These are phyloP conservation scores for Singerocomus rubriflavus DNA, from an alignment of 1,284 basidiomycete species.

Conservation along the genomic window DNA sequence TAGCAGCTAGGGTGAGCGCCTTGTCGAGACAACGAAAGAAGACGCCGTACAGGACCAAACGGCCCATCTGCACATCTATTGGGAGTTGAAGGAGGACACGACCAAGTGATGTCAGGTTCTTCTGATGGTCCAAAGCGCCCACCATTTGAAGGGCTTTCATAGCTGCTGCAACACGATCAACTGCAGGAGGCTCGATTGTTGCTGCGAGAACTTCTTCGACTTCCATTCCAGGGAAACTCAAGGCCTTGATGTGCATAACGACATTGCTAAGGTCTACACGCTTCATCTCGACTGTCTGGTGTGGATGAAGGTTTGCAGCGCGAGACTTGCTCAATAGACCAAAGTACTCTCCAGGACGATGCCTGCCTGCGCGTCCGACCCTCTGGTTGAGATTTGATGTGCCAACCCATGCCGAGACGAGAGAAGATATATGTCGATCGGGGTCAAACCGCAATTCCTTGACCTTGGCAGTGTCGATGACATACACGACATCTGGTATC, in stretches of 20 bases:
- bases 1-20: conserved; percentile 86
- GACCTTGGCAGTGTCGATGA: conserved; percentile 86
- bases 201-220: conserved; percentile 86
- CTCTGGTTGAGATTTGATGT: conserved; percentile 93
- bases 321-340: conserved; percentile 75
- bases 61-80: conserved; percentile 87
- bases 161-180: conserved; percentile 77
- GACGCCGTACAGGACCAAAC: conserved; percentile 86
- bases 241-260: conserved; percentile 97
- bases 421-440: conserved; percentile 79
- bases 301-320: conserved; percentile 64
- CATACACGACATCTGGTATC: conserved; percentile 95
- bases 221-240: conserved; percentile 85
- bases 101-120: conserved; percentile 86
- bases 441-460: conserved; percentile 97
- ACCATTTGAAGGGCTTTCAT: conserved; percentile 83
- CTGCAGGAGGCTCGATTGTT: conserved; percentile 89
- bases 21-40: conserved; percentile 94
- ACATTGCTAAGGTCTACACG: conserved; percentile 88
- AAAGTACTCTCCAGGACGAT: conserved; percentile 89
- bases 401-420: conserved; percentile 90
- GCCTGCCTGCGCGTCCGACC: conserved; percentile 91
- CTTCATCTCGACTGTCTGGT: conserved; percentile 97
- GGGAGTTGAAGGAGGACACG: conserved; percentile 88
- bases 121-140: conserved; percentile 78